Evolutionary conservation across 2,329 filamentous ascomycete genomes (phyloP), one percentile per base, ranked within the genome.

Genomic region (Paraphoma chrysanthemicola): DNA sequence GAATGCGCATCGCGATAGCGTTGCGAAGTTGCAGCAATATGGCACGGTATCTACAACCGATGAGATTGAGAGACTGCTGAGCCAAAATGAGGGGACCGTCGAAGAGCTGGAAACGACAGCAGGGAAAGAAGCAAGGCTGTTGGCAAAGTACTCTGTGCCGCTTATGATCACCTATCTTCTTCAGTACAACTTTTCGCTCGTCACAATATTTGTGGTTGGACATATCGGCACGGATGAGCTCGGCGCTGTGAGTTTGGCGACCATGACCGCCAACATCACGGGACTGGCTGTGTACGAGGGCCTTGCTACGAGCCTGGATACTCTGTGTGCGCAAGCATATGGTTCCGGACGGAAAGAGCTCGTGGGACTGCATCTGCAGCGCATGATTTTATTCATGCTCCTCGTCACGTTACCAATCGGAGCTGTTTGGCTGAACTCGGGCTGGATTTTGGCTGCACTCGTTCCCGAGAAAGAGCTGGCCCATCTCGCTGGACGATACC

Each of bases 211-310:
- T 39, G 80, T 83, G 0, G 83, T 82, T 0, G 83, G 83, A 0
- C 83, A 83, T 62, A 77, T 86, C 8, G 79, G 83, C 17, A 81
- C 81, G 3, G 79, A 82, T 62, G 83, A 83, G 54, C 69, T 86
- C 9, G 83, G 81, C 1, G 83, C 83, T 0, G 82, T 83, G 0
- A 82, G 80, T 51, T 67, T 85, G 14, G 82, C 81, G 23, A 79
- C 81, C 23, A 85, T 82, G 44, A 85, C 83, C 0, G 81, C 83
- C 61, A 85, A 82, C 56, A 85, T 86, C 48, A 75, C 82, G 6
- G 84, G 83, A 0, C 78, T 82, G 17, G 80, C 83, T 1, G 72
- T 83, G 18, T 80, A 81, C 54, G 81, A 84, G 63, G 82, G 82
- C 18, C 79, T 84, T 67, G 81, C 82, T 41, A 84, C 81, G 0